These are phyloP conservation scores for Sporothrix sp. DNA, from an alignment of 2,329 filamentous ascomycete species.

Conservation along the genomic window DNA sequence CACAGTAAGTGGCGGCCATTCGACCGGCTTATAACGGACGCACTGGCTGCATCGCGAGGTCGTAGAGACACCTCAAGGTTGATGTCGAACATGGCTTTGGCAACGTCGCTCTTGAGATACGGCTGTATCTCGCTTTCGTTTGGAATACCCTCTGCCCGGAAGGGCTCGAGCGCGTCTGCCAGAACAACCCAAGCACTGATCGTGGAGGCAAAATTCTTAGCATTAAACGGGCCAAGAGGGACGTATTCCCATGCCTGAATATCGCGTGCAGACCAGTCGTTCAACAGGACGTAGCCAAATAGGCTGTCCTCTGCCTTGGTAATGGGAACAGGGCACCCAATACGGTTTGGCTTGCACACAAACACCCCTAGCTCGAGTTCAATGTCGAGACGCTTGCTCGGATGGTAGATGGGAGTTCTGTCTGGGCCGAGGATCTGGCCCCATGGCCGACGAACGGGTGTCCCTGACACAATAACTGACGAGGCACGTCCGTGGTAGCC, in stretches of 20 bases:
- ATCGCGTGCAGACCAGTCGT: conserved; percentile 79
- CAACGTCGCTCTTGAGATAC: conserved; percentile 48
- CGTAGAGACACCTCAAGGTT: conserved; percentile 9
- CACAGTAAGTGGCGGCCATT: conserved; percentile 57
- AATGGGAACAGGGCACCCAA: conserved; percentile 56
- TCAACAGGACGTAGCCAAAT: conserved; percentile 74
- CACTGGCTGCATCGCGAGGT: not conserved
- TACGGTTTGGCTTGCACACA: conserved; percentile 52
- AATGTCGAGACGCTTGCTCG: conserved; percentile 58
- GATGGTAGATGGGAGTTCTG: conserved; percentile 52
- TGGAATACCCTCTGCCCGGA: conserved; percentile 24
- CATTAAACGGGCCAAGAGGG: conserved; percentile 71
- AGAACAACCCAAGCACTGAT: conserved; percentile 74
- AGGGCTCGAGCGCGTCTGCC: conserved; percentile 60
- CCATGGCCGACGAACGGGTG: conserved; percentile 59
- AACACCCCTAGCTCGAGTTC: conserved; percentile 75
- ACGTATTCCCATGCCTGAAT: conserved; percentile 80
- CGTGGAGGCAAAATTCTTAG: conserved; percentile 73
- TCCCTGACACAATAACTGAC: conserved; percentile 65
- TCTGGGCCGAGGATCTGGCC: conserved; percentile 61
- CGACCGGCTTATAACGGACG: conserved; percentile 38
- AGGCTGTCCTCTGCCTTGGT: conserved; percentile 58
- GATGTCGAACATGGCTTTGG: conserved; percentile 34
- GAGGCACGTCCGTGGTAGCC: conserved; percentile 74
- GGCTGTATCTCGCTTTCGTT: conserved; percentile 28